A percentile compares a stretch with the other conserved stretches of the same genome.
Evolutionary conservation across 805 yeast species (phyloP).

Genomic region (Myxozyma neotropica): DNA sequence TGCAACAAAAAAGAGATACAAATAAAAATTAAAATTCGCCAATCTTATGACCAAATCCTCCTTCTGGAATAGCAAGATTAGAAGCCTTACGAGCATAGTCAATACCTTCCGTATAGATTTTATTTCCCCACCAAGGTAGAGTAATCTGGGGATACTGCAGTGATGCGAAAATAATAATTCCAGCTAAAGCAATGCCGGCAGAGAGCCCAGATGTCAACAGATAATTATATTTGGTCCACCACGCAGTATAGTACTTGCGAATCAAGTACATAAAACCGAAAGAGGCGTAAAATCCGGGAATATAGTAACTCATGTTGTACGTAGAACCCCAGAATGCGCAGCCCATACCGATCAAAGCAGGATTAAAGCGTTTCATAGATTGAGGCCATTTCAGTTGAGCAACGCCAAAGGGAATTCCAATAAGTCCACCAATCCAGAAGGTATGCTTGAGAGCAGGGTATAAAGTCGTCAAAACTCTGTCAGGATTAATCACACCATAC

Average conservation of each 20-base stretch:
- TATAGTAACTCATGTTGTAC: conserved; percentile 37
- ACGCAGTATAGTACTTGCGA: conserved; percentile 56
- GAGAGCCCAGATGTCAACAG: conserved; percentile 66
- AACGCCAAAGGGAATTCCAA: conserved; percentile 17
- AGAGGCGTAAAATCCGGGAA: conserved; percentile 50
- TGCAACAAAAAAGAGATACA: too few species aligned
- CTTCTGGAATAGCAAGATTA: conserved; percentile 16
- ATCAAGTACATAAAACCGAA: conserved; percentile 59
- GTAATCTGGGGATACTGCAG: conserved; percentile 43
- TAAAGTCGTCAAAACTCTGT: conserved; percentile 18
- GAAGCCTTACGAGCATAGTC: conserved; percentile 23
- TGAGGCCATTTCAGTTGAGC: conserved; percentile 15
- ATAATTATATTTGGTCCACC: conserved; percentile 79
- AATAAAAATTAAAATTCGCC: conserved; percentile 9
- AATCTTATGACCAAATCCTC: conserved; percentile 19
- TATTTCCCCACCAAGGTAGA: conserved; percentile 64
- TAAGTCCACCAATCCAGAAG: conserved; percentile 17
- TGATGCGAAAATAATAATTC: conserved; percentile 57
- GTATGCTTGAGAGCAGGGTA: conserved; percentile 21
- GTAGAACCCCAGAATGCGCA: conserved; percentile 20
- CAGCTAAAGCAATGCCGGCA: conserved; percentile 67
- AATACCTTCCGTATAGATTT: conserved; percentile 26
- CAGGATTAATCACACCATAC: conserved; percentile 23
- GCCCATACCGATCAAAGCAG: conserved; percentile 11
- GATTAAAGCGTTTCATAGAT: conserved; percentile 5